Conservation (phyloP, 441 rosid species). For the Adansonia grandidieri region DNA sequence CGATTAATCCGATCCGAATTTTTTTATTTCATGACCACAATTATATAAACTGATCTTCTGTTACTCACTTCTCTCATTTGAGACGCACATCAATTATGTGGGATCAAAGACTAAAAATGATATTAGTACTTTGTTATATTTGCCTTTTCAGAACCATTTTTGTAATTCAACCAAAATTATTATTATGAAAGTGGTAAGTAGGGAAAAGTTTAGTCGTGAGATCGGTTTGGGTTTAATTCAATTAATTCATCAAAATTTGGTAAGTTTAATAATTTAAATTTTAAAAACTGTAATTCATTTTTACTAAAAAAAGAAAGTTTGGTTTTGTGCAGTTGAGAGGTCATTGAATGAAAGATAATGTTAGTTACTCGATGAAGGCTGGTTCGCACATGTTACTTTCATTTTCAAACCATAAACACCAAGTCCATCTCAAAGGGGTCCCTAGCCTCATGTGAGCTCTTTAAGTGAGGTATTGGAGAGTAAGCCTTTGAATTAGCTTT, state of each 20-base stretch:
- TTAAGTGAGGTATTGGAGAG: conserved; percentile 46
- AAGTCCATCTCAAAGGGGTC: conserved; percentile 29
- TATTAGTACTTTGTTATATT: background rate
- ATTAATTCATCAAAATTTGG: too few relatives aligned
- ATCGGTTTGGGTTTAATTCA: too few relatives aligned
- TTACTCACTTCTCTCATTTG: background rate
- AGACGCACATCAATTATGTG: background rate
- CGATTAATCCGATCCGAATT: too few relatives aligned
- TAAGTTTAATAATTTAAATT: too few relatives aligned
- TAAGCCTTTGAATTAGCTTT: background rate
- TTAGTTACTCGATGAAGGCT: background rate
- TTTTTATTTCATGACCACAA: too few relatives aligned
- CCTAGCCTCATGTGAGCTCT: conserved; percentile 49
- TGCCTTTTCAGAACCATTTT: background rate
- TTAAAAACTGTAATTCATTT: background rate
- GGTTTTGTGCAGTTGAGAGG: conserved; percentile 44
- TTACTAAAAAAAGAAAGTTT: conserved; percentile 16
- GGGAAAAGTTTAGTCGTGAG: background rate
- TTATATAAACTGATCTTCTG: background rate
- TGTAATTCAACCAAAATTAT: conserved; percentile 8
- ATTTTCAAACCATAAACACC: conserved; percentile 24
- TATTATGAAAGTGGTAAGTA: conserved; percentile 37
- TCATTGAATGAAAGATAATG: conserved; percentile 43
- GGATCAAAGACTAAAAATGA: background rate
- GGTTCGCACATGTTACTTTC: conserved; percentile 23